A percentile compares a stretch with the other conserved stretches of the same genome.
Evolutionary conservation across 2,329 filamentous ascomycete genomes (phyloP).

Genomic region (Fusarium albosuccineum): DNA sequence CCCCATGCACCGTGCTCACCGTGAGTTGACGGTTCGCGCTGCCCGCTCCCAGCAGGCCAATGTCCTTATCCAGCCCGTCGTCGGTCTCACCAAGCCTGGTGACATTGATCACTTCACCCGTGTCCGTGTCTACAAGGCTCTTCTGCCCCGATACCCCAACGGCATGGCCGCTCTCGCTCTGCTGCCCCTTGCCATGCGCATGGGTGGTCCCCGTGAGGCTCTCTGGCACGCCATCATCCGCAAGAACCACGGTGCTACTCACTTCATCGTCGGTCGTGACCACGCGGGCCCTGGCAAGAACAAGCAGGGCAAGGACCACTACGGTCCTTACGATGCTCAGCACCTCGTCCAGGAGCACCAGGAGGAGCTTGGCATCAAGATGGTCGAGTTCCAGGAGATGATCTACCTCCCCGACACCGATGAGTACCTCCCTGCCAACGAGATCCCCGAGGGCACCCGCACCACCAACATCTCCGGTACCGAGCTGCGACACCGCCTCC

Average conservation of each 20-base stretch:
- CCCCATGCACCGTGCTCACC: constrained; percentile 98
- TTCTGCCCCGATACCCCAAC: constrained; percentile 96
- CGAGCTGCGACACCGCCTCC: constrained; percentile 91
- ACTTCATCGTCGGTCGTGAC: constrained; percentile 99
- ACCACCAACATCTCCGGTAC: constrained; percentile 90
- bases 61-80: constrained; percentile 98
- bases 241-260: constrained; percentile 98
- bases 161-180: constrained; percentile 98
- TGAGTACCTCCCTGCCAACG: constrained; percentile 94
- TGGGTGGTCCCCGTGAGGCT: constrained; percentile 97
- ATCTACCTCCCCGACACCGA: constrained; percentile 98
- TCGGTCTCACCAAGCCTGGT: constrained; percentile 97
- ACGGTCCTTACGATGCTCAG: constrained; percentile 98
- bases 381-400: constrained; percentile 99
- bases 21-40: constrained; percentile 96
- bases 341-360: constrained; percentile 96
- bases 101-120: constrained; percentile 99
- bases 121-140: constrained; percentile 97
- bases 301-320: constrained; percentile 96
- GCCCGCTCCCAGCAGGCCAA: constrained; percentile 97
- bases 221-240: constrained; percentile 99
- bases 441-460: constrained; percentile 85
- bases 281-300: constrained; percentile 99
- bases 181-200: constrained; percentile 96
- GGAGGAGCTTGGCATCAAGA: constrained; percentile 96